Percentiles rank a stretch among this genome's conserved stretches.
phyloP scores from a whole-genome alignment of 768 basidiomycete genomes.

The Daedaleopsis nitida region DNA sequence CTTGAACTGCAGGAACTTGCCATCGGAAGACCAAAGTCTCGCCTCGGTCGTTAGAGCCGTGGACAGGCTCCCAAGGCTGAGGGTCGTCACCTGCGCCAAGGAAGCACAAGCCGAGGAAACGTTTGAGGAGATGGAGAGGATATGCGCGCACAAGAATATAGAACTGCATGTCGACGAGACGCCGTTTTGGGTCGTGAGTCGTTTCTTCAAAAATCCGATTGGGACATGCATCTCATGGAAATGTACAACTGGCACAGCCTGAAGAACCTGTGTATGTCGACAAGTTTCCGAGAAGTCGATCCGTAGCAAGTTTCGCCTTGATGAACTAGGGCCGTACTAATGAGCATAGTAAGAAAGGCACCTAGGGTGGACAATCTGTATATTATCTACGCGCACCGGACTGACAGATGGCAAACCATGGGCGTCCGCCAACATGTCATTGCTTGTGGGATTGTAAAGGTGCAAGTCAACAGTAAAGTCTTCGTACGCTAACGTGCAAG shows the following conservation, averaged over 20 bases:
- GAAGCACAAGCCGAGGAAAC: conserved; percentile 23
- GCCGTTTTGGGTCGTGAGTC: conserved; percentile 41
- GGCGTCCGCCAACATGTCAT: too few relatives aligned
- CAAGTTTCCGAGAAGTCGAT: conserved; percentile 39
- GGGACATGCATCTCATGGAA: background rate
- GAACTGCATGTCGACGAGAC: conserved; percentile 30
- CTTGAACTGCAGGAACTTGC: conserved; percentile 38
- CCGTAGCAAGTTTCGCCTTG: conserved; percentile 38
- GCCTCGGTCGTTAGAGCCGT: conserved; percentile 35
- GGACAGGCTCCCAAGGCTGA: conserved; percentile 35
- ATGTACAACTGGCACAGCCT: conserved; percentile 24
- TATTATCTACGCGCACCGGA: too few relatives aligned
- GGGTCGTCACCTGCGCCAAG: conserved; percentile 39
- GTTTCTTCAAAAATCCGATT: background rate
- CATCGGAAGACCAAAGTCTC: conserved; percentile 26
- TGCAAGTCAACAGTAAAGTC: too few relatives aligned
- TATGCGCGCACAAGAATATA: conserved; percentile 34
- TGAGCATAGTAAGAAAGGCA: too few relatives aligned
- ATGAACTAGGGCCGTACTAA: conserved; percentile 29
- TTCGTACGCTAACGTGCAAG: too few relatives aligned
- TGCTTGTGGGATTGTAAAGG: too few relatives aligned
- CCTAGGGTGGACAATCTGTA: too few relatives aligned
- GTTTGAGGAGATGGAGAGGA: conserved; percentile 28
- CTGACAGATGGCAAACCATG: too few relatives aligned
- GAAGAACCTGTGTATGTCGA: conserved; percentile 39